Conservation (phyloP, 306 rosid species). For the Vicia faba region DNA sequence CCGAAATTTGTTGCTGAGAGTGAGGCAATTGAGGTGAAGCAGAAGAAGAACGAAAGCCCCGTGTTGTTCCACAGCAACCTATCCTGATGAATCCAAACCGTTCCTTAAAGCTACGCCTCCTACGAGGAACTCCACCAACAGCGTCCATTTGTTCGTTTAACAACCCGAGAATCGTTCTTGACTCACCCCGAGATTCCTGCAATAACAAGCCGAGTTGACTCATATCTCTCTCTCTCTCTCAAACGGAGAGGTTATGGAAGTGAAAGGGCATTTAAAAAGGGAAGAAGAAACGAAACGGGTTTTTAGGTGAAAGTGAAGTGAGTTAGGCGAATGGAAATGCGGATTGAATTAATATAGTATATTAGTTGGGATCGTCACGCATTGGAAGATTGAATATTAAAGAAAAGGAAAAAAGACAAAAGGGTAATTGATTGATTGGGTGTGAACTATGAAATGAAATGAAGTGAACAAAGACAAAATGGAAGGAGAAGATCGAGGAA, state of each 20-base stretch:
- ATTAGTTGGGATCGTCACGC: slow-evolving; percentile 1
- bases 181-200: slow-evolving; percentile 66
- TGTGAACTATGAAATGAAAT: slow-evolving; percentile 20
- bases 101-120: slow-evolving; percentile 66
- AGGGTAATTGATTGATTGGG: background rate
- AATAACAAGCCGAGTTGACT: slow-evolving; percentile 69
- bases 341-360: slow-evolving; percentile 25
- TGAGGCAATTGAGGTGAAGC: slow-evolving; percentile 22
- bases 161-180: slow-evolving; percentile 65
- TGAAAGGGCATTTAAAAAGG: slow-evolving; percentile 42
- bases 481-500: slow-evolving; percentile 40
- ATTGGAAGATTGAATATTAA: slow-evolving; percentile 36
- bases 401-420: background rate
- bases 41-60: slow-evolving; percentile 53
- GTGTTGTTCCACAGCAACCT: slow-evolving; percentile 77
- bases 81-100: slow-evolving; percentile 69
- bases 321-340: background rate
- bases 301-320: slow-evolving; percentile 10
- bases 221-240: slow-evolving; percentile 41
- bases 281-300: slow-evolving; percentile 23
- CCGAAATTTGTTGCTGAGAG: slow-evolving; percentile 21
- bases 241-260: background rate
- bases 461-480: slow-evolving; percentile 45
- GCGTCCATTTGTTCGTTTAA: slow-evolving; percentile 71
- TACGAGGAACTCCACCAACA: slow-evolving; percentile 41